Percentiles rank a stretch among this genome's conserved stretches.
phyloP scores from a whole-genome alignment of 2,329 filamentous ascomycete genomes.

The Phialemonium atrogriseum region DNA sequence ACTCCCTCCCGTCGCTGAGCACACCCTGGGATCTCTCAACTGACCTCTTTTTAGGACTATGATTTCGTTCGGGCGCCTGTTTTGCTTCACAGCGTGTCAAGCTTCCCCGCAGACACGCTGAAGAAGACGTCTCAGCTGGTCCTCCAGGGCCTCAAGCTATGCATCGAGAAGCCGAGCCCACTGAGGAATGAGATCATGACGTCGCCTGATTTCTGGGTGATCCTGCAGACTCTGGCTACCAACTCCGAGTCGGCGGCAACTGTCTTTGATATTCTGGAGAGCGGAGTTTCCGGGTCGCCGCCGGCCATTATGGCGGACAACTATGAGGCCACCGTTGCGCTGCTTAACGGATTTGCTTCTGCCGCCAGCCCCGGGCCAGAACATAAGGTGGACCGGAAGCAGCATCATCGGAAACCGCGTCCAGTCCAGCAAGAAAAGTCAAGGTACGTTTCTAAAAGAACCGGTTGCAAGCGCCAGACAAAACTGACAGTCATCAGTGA shows the following conservation, averaged over 20 bases:
- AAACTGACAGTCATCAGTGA: slow-evolving; percentile 36
- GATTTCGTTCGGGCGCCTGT: slow-evolving; percentile 90
- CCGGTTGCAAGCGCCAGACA: slow-evolving; percentile 1
- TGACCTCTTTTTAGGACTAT: slow-evolving; percentile 66
- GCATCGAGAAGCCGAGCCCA: slow-evolving; percentile 68
- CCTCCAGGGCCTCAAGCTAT: slow-evolving; percentile 69
- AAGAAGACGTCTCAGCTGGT: slow-evolving; percentile 69
- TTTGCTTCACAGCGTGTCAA: slow-evolving; percentile 83
- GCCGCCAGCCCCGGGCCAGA: slow-evolving; percentile 70
- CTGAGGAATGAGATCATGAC: slow-evolving; percentile 89
- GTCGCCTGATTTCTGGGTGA: slow-evolving; percentile 94
- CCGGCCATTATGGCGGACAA: slow-evolving; percentile 90
- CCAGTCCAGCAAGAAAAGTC: slow-evolving; percentile 44
- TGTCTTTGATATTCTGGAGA: slow-evolving; percentile 83
- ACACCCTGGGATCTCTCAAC: slow-evolving; percentile 12
- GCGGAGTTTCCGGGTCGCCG: slow-evolving; percentile 62
- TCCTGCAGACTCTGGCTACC: slow-evolving; percentile 66
- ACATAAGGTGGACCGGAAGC: slow-evolving; percentile 51
- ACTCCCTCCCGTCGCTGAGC: slow-evolving; percentile 9
- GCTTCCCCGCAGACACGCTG: slow-evolving; percentile 69
- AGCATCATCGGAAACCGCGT: slow-evolving; percentile 18
- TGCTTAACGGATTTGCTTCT: slow-evolving; percentile 85
- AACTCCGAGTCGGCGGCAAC: slow-evolving; percentile 62
- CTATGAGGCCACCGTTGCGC: slow-evolving; percentile 74
- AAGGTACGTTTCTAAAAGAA: no score